phyloP scores from a whole-genome alignment of 139 green algal species.

The Picochlorum sp. region DNA sequence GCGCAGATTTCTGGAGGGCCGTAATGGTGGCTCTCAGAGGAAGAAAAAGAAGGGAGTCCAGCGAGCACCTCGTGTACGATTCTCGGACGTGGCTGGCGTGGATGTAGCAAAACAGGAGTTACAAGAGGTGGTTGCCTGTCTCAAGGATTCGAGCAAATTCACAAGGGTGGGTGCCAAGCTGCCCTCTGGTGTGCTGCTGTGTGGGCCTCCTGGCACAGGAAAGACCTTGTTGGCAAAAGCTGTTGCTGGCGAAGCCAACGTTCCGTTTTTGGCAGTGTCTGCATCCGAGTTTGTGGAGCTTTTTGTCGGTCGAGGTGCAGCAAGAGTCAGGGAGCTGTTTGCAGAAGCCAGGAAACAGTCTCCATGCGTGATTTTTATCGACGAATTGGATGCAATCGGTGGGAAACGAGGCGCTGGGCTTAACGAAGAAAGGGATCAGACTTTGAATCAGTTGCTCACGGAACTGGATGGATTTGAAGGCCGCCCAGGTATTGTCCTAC shows the following conservation, averaged over 20 bases:
- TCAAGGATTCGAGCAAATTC: conserved; percentile 58
- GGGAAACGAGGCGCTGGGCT: conserved; percentile 65
- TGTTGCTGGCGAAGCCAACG: conserved; percentile 79
- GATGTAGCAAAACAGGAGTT: conserved; percentile 81
- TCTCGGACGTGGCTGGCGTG: conserved; percentile 76
- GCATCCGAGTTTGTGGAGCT: conserved; percentile 99
- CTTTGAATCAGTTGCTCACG: conserved; percentile 88
- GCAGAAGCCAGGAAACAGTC: conserved; percentile 74
- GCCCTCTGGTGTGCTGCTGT: conserved; percentile 68
- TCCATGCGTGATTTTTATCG: conserved; percentile 95
- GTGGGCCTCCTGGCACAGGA: conserved; percentile 66
- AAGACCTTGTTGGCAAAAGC: conserved; percentile 84
- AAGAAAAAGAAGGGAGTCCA: conserved; percentile 13
- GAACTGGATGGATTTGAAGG: conserved; percentile 88
- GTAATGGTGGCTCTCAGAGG: conserved; percentile 23
- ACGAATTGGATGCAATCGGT: conserved; percentile 93
- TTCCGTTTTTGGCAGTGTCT: conserved; percentile 84
- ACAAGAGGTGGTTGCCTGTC: conserved; percentile 77
- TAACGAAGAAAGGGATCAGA: conserved; percentile 95
- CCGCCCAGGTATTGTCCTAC: conserved; percentile 58
- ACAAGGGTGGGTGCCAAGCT: conserved; percentile 56
- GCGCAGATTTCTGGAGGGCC: conserved; percentile 41
- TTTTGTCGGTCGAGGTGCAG: conserved; percentile 92
- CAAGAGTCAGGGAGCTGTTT: conserved; percentile 84
- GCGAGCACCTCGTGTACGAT: conserved; percentile 19